These are phyloP conservation scores for Ophioceras dolichostomum DNA, from an alignment of 2,329 filamentous ascomycete genomes.

Conservation along the genomic window DNA sequence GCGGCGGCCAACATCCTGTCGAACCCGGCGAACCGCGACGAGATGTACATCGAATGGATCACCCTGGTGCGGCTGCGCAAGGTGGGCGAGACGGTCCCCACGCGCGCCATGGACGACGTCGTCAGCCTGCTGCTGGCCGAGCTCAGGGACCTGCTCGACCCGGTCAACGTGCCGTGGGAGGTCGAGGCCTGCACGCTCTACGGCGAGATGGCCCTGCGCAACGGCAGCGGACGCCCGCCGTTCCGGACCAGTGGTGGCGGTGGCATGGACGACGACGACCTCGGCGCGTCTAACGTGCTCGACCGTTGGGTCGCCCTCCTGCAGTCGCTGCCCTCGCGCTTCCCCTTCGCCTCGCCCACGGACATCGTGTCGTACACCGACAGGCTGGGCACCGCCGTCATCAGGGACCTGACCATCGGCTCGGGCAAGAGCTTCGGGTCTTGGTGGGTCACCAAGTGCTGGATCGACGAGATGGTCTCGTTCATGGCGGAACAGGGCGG, in stretches of 20 bases:
- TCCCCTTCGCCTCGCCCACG: slow-evolving; percentile 60
- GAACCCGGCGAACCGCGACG: slow-evolving; percentile 76
- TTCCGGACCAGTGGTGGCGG: no score
- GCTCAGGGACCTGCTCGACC: slow-evolving; percentile 58
- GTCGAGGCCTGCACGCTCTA: slow-evolving; percentile 49
- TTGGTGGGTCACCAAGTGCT: slow-evolving; percentile 94
- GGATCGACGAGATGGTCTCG: slow-evolving; percentile 86
- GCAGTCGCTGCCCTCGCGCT: slow-evolving; percentile 53
- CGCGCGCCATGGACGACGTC: slow-evolving; percentile 53
- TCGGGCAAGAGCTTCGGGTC: slow-evolving; percentile 74
- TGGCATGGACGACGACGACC: slow-evolving; percentile 20
- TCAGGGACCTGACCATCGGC: slow-evolving; percentile 69
- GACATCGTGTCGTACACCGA: slow-evolving; percentile 69
- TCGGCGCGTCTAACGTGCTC: slow-evolving; percentile 51
- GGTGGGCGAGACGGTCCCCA: slow-evolving; percentile 50
- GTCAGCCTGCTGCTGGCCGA: slow-evolving; percentile 51
- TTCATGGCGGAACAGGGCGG: slow-evolving; percentile 86
- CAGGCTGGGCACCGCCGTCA: slow-evolving; percentile 60
- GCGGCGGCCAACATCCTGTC: slow-evolving; percentile 88
- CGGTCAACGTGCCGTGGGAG: slow-evolving; percentile 53
- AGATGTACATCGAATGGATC: slow-evolving; percentile 93
- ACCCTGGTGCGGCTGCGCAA: slow-evolving; percentile 51
- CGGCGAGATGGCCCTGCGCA: slow-evolving; percentile 39
- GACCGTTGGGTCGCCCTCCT: slow-evolving; percentile 71
- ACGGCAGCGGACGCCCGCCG: no score